Percentiles rank a stretch among this genome's conserved stretches.
Conservation (phyloP, 2,329 filamentous ascomycete species). For the Aureobasidium sp. region DNA sequence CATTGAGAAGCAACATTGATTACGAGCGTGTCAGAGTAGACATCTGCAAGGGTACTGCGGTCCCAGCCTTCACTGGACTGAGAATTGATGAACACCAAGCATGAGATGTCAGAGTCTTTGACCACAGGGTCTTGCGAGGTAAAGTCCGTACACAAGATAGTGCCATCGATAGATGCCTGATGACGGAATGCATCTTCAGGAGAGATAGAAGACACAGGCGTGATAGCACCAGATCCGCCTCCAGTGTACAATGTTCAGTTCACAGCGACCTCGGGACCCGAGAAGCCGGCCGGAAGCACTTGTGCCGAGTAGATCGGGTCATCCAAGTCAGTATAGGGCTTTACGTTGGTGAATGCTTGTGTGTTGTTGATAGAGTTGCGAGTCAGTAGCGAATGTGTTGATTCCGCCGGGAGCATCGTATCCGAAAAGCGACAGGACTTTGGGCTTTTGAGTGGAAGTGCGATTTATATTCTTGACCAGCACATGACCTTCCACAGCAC, state of each 20-base stretch:
- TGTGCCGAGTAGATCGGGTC: slow-evolving; percentile 19
- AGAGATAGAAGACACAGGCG: slow-evolving; percentile 20
- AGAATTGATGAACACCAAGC: no score
- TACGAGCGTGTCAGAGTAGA: no score
- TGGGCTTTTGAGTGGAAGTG: slow-evolving; percentile 46
- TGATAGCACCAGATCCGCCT: slow-evolving; percentile 24
- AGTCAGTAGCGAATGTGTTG: background rate
- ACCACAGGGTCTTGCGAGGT: no score
- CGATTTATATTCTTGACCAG: slow-evolving; percentile 52
- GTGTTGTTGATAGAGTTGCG: background rate
- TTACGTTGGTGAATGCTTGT: slow-evolving; percentile 7
- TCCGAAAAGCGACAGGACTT: slow-evolving; percentile 29
- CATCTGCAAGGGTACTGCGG: no score
- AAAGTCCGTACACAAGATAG: no score
- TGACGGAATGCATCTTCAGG: slow-evolving; percentile 15
- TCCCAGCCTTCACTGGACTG: no score
- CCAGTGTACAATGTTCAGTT: slow-evolving; percentile 24
- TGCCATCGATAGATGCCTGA: no score
- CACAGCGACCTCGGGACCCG: slow-evolving; percentile 17
- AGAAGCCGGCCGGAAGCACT: slow-evolving; percentile 29
- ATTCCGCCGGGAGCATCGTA: slow-evolving; percentile 21
- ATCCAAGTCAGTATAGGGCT: slow-evolving; percentile 11
- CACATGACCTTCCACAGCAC: slow-evolving; percentile 55
- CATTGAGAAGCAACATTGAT: no score
- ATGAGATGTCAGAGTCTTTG: no score